Conservation (phyloP, 176 grass and related monocot species). For the Pontederia crassipes region DNA sequence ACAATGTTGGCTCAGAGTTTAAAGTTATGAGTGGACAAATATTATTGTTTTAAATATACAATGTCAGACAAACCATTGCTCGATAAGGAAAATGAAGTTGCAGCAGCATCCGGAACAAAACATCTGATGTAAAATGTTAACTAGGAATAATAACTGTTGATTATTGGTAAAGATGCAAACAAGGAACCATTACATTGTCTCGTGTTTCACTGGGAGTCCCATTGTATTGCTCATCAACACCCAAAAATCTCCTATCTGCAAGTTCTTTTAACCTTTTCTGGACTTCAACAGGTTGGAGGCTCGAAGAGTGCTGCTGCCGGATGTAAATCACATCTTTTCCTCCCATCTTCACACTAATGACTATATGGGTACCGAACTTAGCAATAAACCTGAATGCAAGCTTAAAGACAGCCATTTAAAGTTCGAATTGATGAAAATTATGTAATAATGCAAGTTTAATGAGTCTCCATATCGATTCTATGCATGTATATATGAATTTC, state of each 20-base stretch:
- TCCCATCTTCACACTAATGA: slow-evolving; percentile 88
- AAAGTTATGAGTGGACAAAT: too few species aligned
- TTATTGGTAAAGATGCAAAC: background rate
- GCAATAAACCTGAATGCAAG: slow-evolving; percentile 68
- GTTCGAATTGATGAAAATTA: background rate
- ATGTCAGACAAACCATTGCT: too few species aligned
- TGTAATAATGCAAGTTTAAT: too few species aligned
- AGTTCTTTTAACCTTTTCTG: slow-evolving; percentile 78
- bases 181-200: slow-evolving; percentile 50
- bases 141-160: too few species aligned
- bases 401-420: background rate
- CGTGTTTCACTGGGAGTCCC: slow-evolving; percentile 37
- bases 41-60: too few species aligned
- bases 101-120: too few species aligned
- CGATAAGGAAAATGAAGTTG: too few species aligned
- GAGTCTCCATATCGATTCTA: too few species aligned
- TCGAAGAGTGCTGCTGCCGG: slow-evolving; percentile 75
- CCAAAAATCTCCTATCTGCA: slow-evolving; percentile 67
- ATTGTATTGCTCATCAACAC: slow-evolving; percentile 44
- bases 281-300: slow-evolving; percentile 69
- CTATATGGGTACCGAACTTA: slow-evolving; percentile 91
- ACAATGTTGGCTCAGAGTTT: too few species aligned
- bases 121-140: too few species aligned
- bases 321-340: slow-evolving; percentile 96
- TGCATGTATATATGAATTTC: too few species aligned